phyloP scores from a whole-genome alignment of 140 eudicot species.

The Erigeron philadelphicus region DNA sequence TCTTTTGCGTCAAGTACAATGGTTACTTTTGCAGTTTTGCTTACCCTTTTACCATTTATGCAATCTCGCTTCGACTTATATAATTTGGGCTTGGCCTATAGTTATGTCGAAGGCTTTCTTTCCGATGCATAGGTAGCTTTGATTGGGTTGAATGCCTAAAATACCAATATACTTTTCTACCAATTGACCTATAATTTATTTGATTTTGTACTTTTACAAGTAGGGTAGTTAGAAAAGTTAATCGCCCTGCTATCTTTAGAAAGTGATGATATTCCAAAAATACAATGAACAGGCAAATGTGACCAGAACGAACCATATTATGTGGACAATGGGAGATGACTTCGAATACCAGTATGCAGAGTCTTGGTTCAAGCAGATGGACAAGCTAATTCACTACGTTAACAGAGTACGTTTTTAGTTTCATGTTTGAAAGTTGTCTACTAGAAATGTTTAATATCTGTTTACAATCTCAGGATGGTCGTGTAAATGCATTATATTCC shows the following conservation, averaged over 20 bases:
- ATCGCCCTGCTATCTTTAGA: background rate
- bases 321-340: conserved; percentile 99
- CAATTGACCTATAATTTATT: background rate
- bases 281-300: conserved; percentile 61
- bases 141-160: no score
- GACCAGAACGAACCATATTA: conserved; percentile 76
- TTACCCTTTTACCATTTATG: no score
- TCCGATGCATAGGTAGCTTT: no score
- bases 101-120: no score
- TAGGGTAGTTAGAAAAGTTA: background rate
- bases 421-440: background rate
- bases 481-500: conserved; percentile 83
- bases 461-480: conserved; percentile 65
- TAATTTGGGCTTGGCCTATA: no score
- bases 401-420: conserved; percentile 45
- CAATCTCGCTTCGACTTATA: no score
- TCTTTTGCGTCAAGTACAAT: background rate
- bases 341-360: conserved; percentile 90
- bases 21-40: no score
- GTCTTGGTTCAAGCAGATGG: conserved; percentile 96
- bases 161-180: no score
- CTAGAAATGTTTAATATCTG: conserved; percentile 6
- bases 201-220: background rate
- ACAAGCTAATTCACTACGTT: conserved; percentile 84
- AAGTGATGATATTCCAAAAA: background rate